A percentile compares a stretch with the other conserved stretches of the same genome.
phyloP scores from a whole-genome alignment of 371 early-diverging fungal genomes.

The Rhizopus delemar region DNA sequence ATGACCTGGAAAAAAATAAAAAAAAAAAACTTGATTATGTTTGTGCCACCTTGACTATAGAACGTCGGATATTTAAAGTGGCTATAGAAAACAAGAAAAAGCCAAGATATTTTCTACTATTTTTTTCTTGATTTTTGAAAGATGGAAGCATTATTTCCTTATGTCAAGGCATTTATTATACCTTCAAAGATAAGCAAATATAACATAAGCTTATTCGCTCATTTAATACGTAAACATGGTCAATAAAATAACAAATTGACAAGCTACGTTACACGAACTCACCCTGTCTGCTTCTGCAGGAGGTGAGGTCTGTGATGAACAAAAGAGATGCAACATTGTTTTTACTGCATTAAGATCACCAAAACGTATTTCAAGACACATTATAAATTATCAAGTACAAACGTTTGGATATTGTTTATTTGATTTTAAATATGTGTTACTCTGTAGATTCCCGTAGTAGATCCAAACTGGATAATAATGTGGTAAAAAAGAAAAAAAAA shows the following conservation, averaged over 20 bases:
- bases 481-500: slow-evolving; percentile 23
- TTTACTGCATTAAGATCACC: slow-evolving; percentile 37
- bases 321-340: slow-evolving; percentile 26
- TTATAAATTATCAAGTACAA: slow-evolving; percentile 26
- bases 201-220: slow-evolving; percentile 5
- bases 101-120: not conserved
- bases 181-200: slow-evolving; percentile 27
- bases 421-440: not conserved
- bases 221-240: slow-evolving; percentile 27
- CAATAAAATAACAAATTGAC: not conserved
- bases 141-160: too few species aligned
- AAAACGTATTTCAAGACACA: slow-evolving; percentile 31
- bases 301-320: slow-evolving; percentile 24
- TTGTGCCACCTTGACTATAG: not conserved
- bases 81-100: slow-evolving; percentile 5
- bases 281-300: slow-evolving; percentile 14
- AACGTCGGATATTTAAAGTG: slow-evolving; percentile 5
- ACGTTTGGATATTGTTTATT: too few species aligned
- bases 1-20: slow-evolving; percentile 1
- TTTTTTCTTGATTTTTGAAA: not conserved
- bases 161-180: slow-evolving; percentile 23
- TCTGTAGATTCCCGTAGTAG: slow-evolving; percentile 27
- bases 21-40: slow-evolving; percentile 4
- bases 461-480: slow-evolving; percentile 39
- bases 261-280: not conserved